Conservation (phyloP, 169 alveolate genomes). For the Ichthyophthirius multifiliis region DNA sequence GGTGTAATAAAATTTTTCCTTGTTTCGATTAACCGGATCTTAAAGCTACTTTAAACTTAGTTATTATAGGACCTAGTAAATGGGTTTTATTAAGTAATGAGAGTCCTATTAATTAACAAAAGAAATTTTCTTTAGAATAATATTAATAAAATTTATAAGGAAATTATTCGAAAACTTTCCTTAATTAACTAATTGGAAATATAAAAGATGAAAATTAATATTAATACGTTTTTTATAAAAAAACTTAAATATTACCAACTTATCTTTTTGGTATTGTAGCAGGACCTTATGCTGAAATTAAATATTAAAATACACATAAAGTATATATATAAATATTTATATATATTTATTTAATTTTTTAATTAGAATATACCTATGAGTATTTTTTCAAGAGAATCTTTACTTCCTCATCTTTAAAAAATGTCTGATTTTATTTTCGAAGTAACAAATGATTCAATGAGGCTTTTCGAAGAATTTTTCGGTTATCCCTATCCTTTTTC, state of each 20-base stretch:
- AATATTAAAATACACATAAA: constrained; percentile 24
- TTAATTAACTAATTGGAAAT: constrained; percentile 9
- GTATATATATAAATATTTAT: neutral
- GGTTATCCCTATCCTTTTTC: constrained; percentile 64
- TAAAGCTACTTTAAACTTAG: constrained; percentile 60
- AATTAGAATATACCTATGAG: constrained; percentile 53
- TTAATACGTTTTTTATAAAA: constrained; percentile 42
- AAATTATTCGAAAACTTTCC: constrained; percentile 15
- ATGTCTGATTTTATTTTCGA: constrained; percentile 59
- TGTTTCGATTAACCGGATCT: constrained; percentile 83
- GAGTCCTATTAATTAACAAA: constrained; percentile 22
- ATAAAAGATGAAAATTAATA: constrained; percentile 7
- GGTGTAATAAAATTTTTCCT: constrained; percentile 73
- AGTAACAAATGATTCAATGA: constrained; percentile 64
- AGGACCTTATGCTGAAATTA: constrained; percentile 65
- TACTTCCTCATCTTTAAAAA: constrained; percentile 37
- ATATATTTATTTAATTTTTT: neutral
- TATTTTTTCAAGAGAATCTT: constrained; percentile 53
- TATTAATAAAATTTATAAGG: constrained; percentile 1
- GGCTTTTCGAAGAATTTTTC: constrained; percentile 68
- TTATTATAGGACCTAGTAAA: constrained; percentile 57
- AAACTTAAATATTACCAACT: constrained; percentile 56
- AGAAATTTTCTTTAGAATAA: neutral
- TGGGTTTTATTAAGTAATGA: constrained; percentile 70
- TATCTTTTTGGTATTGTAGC: constrained; percentile 73